Conservation (phyloP, 495 filamentous ascomycete genomes). For the Chlorociboria aeruginascens region DNA sequence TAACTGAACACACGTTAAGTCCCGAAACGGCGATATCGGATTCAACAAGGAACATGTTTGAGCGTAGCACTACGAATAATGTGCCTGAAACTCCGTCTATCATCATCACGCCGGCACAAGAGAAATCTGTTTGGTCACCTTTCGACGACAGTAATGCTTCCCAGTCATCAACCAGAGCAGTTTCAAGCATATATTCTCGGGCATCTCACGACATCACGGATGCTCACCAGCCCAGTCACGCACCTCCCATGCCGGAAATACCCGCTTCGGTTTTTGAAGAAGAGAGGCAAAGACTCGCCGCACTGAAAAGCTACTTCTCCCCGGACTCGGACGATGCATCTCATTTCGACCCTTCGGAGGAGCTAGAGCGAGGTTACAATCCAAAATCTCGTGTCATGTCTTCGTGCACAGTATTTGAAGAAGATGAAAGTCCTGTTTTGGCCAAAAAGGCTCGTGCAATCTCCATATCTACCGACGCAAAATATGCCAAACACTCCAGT, state of each 20-base stretch:
- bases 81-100: conserved; percentile 36
- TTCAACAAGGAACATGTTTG: conserved; percentile 13
- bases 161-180: conserved; percentile 3
- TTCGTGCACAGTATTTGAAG: conserved; percentile 43
- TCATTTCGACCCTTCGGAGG: conserved; percentile 7
- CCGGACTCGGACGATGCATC: conserved; percentile 19
- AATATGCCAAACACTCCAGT: conserved; percentile 6
- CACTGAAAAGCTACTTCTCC: conserved; percentile 18
- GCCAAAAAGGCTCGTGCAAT: conserved; percentile 16
- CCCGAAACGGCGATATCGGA: conserved; percentile 35
- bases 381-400: conserved; percentile 27
- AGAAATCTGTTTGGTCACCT: conserved; percentile 51
- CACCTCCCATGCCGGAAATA: conserved; percentile 16
- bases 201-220: conserved; percentile 27
- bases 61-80: conserved; percentile 26
- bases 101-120: conserved; percentile 53
- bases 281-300: conserved; percentile 15
- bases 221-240: not conserved
- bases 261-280: conserved; percentile 11
- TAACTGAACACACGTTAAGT: conserved; percentile 37
- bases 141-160: conserved; percentile 26
- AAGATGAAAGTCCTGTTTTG: conserved; percentile 32
- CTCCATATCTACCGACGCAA: conserved; percentile 15
- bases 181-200: conserved; percentile 62
- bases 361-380: conserved; percentile 14